Conservation (phyloP, 257 asterid genomes). For the Plectranthus barbatus region DNA sequence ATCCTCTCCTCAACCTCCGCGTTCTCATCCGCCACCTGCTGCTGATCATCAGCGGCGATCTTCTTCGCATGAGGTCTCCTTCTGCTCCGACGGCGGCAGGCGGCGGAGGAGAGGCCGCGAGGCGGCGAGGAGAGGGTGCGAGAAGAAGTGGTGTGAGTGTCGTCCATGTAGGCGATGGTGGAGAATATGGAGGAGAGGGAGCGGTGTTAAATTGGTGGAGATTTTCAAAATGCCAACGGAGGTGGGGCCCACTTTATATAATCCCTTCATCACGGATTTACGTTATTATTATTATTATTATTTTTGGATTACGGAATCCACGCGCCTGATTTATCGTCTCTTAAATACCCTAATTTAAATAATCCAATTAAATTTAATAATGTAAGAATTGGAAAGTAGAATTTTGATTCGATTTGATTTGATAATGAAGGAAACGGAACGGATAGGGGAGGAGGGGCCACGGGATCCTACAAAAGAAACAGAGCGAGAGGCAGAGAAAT, state of each 20-base stretch:
- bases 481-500: background rate
- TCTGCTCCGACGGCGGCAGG: too few species aligned
- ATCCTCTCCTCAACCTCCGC: conserved; percentile 45
- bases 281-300: too few species aligned
- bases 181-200: background rate
- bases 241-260: conserved; percentile 32
- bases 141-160: background rate
- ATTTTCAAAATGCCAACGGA: conserved; percentile 48
- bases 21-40: conserved; percentile 10
- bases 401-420: background rate
- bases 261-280: conserved; percentile 26
- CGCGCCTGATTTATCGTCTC: background rate
- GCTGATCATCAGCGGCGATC: too few species aligned
- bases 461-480: background rate
- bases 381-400: background rate
- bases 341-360: background rate
- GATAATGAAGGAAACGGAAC: conserved; percentile 1
- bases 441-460: conserved; percentile 43
- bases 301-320: background rate
- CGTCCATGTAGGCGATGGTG: conserved; percentile 24
- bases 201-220: conserved; percentile 36
- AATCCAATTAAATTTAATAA: too few species aligned
- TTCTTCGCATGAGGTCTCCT: too few species aligned
- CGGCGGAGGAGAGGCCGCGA: conserved; percentile 7
- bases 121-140: background rate